Evolutionary conservation across 2,329 filamentous ascomycete species (phyloP), one percentile per base, ranked within the genome.

Genomic region (Botrytis galanthina): DNA sequence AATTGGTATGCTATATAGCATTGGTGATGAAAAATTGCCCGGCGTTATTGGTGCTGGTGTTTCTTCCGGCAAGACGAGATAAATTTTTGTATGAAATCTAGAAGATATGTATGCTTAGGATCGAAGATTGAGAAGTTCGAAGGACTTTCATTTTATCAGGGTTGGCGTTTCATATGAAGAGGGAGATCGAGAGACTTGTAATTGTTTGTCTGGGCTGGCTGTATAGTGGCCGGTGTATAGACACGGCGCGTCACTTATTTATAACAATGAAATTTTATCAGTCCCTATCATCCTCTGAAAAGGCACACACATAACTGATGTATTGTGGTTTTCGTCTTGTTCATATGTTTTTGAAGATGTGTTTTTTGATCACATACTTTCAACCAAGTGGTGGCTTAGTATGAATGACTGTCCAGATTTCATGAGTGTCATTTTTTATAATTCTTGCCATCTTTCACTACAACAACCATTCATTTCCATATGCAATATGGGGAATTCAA

Each of bases 1-100:
- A 18, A 91, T 98, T 78, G 90, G 91, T 9, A 85, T 97, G 86
- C 83, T 99, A 71, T 96, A 92, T 83, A 91, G 86, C 75, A 93
- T 98, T 79, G 96, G 95, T 48, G 89, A 92, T 81, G 91, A 97
- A 85, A 92, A 94, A 83, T 86, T 98, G 76, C 96, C 96, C 0
- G 94, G 94, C 78, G 95, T 99, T 14, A 95, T 99, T 82, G 94
- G 94, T n/a, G 96, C 96, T 66, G 96, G 96, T 76, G 95, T 99
- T 54, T 93, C 92, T 76, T 69, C 66, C 35, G 89, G 90, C 48
- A 94, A 91, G 83, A 60, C 77, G 39, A 79, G 80, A 75, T 81
- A 78, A 78, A 72, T 68, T 29, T 29, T 44, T 29, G 29, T 46
- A 51, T 46, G 62, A 60, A 48, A 39, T 66, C 37, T 59, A 54